Percentiles rank a stretch among this genome's conserved stretches.
Conservation (phyloP, 768 basidiomycete species). For the Coprinopsis strossmayeri region DNA sequence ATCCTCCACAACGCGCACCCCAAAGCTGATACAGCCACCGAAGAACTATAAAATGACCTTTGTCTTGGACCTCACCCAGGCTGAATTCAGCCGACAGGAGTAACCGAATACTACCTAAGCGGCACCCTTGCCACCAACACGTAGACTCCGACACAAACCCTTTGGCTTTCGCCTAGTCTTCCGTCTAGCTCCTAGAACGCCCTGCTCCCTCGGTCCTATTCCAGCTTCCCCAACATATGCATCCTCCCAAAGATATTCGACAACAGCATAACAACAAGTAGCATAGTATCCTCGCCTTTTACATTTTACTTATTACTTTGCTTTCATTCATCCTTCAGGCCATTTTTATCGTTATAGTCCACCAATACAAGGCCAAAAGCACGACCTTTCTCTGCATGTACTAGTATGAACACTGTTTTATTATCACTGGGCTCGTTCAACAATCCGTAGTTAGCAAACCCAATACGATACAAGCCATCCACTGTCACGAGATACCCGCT, state of each 20-base stretch:
- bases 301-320: slow-evolving; percentile 15
- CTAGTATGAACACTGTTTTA: not conserved
- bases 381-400: slow-evolving; percentile 1
- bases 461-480: not conserved
- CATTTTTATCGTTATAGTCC: not conserved
- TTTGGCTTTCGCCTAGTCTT: too few relatives aligned
- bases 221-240: not conserved
- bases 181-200: not conserved
- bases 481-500: not conserved
- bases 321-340: not conserved
- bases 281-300: slow-evolving; percentile 10
- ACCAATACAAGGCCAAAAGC: not conserved
- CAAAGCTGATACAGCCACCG: slow-evolving; percentile 78
- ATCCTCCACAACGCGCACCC: slow-evolving; percentile 28
- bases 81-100: slow-evolving; percentile 67
- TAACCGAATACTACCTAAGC: slow-evolving; percentile 12
- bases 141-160: too few relatives aligned
- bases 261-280: slow-evolving; percentile 7
- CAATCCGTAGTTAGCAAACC: not conserved
- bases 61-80: slow-evolving; percentile 76
- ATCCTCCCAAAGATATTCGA: not conserved
- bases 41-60: slow-evolving; percentile 65
- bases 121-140: too few relatives aligned
- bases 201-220: not conserved
- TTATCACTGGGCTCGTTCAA: not conserved